Evolutionary conservation across 148 eudicot species (phyloP), one percentile per base, ranked within the genome.

Genomic region (Cornus florida): DNA sequence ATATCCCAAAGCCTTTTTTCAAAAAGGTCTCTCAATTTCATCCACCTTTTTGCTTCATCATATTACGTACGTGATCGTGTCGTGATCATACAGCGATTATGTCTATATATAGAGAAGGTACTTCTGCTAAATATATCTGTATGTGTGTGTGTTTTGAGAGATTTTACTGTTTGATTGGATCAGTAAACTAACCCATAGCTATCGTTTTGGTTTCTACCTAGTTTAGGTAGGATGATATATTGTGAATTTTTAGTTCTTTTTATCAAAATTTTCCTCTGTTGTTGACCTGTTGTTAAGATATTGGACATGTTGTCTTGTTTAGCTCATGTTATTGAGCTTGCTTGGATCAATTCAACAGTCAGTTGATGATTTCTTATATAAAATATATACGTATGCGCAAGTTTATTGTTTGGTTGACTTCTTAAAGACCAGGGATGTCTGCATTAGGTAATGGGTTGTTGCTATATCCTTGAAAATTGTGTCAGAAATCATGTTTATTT

Each of bases 51-150:
- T 12, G 35, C 4, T 64, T 5, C 35, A 5, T 59, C 7, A 28
- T 46, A 67, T 39, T 32, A 75, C 53, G 77, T 32, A 75, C 53
- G 77, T 62, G 69, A 62, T 75, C 31, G 57, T 41, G 24, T 64
- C 78, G 23, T 41, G 38, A 41, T 75, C 56, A 62, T 2, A 38
- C 1, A 64, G 50, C n/a, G 24, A 14, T 24, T 5, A 20, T 14
- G 23, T 62, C 66, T 1, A 20, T 62, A 20, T 39, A 39, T 39
- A 39, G 5, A 39, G 1, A 62, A 19, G 66, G 24, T 62, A 17
- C 24, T 20, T 6, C 9, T 62, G 9, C 17, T 20, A 62, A 20
- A 62, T 53, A 62, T 2, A 62, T 62, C 12, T 6, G 2, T 11
- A 64, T 65, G n/a, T 75, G 0, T 16, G 10, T 14, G 33, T 24